Evolutionary conservation across 257 asterid genomes (phyloP).

Genomic region (Solanum megistacrolobum): DNA sequence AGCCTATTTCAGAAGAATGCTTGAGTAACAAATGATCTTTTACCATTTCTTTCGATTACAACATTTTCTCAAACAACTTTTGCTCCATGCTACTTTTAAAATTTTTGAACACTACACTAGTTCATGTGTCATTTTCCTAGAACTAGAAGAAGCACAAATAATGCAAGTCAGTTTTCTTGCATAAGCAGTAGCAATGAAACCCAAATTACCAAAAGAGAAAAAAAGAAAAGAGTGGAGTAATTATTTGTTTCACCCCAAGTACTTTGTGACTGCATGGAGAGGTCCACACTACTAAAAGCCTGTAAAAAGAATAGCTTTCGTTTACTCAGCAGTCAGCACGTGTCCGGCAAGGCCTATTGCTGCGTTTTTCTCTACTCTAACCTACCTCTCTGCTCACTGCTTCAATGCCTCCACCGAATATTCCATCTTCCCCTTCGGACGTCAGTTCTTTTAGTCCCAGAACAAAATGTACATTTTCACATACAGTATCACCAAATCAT

Average conservation of each 20-base stretch:
- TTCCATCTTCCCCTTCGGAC: background rate
- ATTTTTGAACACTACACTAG: background rate
- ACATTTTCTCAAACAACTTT: background rate
- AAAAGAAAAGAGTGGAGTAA: background rate
- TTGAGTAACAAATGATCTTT: slow-evolving; percentile 6
- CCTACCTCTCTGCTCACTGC: background rate
- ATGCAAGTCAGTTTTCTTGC: background rate
- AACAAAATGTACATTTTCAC: background rate
- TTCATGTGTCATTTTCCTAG: background rate
- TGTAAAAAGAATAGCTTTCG: slow-evolving; percentile 18
- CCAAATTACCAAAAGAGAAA: background rate
- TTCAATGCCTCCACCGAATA: background rate
- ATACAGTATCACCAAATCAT: background rate
- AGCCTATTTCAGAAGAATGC: slow-evolving; percentile 14
- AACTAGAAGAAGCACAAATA: background rate
- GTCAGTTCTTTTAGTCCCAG: background rate
- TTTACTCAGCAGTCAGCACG: slow-evolving; percentile 19
- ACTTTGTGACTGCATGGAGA: slow-evolving; percentile 6
- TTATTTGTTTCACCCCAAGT: background rate
- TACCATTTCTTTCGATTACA: background rate
- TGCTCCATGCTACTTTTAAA: background rate
- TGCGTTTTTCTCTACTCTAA: background rate
- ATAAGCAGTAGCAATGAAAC: background rate
- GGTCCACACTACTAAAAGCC: slow-evolving; percentile 2
- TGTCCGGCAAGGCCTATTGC: slow-evolving; percentile 34